Base-by-base conservation (phyloP, 129 eudicot genomes). In the Scalesia atractyloides region DNA sequence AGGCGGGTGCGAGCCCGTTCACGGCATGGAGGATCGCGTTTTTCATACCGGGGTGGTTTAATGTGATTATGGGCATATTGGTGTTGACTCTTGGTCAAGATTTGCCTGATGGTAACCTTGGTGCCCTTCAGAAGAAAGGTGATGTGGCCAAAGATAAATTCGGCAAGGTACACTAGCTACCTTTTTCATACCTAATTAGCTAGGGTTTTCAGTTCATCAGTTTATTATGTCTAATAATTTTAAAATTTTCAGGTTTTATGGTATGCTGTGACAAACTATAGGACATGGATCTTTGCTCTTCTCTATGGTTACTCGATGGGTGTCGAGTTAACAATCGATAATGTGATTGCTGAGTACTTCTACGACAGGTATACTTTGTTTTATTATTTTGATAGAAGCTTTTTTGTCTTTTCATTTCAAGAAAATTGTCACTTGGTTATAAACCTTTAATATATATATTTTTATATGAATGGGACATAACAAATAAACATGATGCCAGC, bases 1-100 rank as follows among this genome's bases (percentile, higher is more conserved):
- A 52, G 66, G 67, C 70, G 0, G 90, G 90, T 9, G 78, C 86
- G 4, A 82, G 86, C 3, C 83, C 90, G 0, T 85, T 85, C 37
- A 79, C 78, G 0, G 90, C 90, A 5, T 82, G 90, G 90, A 82
- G 86, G 73, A 82, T 85, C 15, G 84, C 90, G 0, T 85, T 85
- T 63, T 85, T 82, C n/a, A 69, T 82, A 7, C 90, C 90, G 0
- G 90, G 90, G 1, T 75, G 80, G 69, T 75, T 82, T 72, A 83
- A 85, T 69, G 58, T 82, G 17, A 76, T 82, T 24, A 67, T 81
- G 81, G 86, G 89, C 56, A 75, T 85, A 11, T 70, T 85, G 76
- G 86, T 85, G 51, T 66, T 83, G 44, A 70, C 75, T 47, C 68
- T 83, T 10, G 86, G 81, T 43, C 86, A 83, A 79, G 86, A 83